Evolutionary conservation across 1,284 basidiomycete species (phyloP), one percentile per base, ranked within the genome.

Genomic region (Ustilago nuda): DNA sequence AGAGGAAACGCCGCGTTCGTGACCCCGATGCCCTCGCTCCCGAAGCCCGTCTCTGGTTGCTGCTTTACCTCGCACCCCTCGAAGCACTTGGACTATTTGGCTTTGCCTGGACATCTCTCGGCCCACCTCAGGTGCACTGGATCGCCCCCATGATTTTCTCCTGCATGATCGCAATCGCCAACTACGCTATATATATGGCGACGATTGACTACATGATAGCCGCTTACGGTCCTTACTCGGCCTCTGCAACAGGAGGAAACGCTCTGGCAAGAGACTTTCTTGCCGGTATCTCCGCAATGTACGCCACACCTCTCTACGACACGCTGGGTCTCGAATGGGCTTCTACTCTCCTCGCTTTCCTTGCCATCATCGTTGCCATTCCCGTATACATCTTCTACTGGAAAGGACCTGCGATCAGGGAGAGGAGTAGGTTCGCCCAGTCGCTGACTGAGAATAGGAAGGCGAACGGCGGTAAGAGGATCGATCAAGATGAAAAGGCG

Each of bases 351-450:
- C 78, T 88, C 3, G 86, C 81, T 33, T 84, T 84, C 78, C 69
- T 88, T 32, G 87, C 86, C 1, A 74, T 85, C 5, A 37, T 87
- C 43, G 84, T 87, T 8, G 83, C 83, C 7, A 84, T 87, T 35
- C 87, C 87, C 0, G 83, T 87, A 33, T 88, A 85, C 70, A 60
- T 88, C 41, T 87, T 88, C 82, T 87, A 87, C 75, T 84, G 66
- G 68, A 81, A 87, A 32, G 87, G 87, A 2, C 79, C 82, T 2
- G 73, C 70, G 50, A 86, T 88, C 66, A 72, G 87, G 5, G 80
- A 82, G 43, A 59, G 82, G 13, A 85, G 81, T 57, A 86, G 85
- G 69, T 88, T 88, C 67, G 87, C 87, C 6, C 74, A 81, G 75
- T 78, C 78, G 3, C 73, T 87, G 15, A 80, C 85, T 57, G n/a